Evolutionary conservation across 306 rosid species (phyloP).

Genomic region (Ceratonia siliqua): DNA sequence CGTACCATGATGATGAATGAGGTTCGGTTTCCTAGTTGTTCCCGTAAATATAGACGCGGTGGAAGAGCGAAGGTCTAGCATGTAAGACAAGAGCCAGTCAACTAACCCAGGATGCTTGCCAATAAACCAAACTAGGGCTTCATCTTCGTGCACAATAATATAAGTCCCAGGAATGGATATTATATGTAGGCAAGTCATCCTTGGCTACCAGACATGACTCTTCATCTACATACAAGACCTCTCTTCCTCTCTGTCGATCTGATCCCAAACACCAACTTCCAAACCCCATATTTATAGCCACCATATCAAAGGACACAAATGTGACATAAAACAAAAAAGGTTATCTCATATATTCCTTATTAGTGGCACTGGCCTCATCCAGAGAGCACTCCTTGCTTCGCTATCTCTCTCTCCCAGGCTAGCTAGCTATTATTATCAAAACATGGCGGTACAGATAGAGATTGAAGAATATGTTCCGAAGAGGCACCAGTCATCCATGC

Average conservation of each 20-base stretch:
- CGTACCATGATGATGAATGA: too few species aligned
- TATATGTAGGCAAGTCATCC: slow-evolving; percentile 69
- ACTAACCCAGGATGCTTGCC: slow-evolving; percentile 53
- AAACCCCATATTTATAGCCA: slow-evolving; percentile 45
- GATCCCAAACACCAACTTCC: slow-evolving; percentile 15
- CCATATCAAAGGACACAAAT: background rate
- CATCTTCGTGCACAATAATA: background rate
- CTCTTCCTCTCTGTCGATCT: slow-evolving; percentile 40
- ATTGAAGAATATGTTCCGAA: slow-evolving; percentile 46
- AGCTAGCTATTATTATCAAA: background rate
- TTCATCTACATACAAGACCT: slow-evolving; percentile 64
- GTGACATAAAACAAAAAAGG: background rate
- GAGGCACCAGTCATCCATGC: slow-evolving; percentile 35
- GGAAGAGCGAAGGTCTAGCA: slow-evolving; percentile 58
- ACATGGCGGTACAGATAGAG: background rate
- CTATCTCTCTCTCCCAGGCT: background rate
- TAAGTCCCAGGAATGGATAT: slow-evolving; percentile 5
- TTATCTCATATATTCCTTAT: slow-evolving; percentile 18
- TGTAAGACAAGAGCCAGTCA: slow-evolving; percentile 74
- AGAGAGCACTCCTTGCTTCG: background rate
- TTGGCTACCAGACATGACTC: slow-evolving; percentile 64
- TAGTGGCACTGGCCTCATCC: slow-evolving; percentile 5
- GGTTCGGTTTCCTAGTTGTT: too few species aligned
- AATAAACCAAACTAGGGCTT: slow-evolving; percentile 32
- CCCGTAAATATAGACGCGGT: too few species aligned